phyloP scores from a whole-genome alignment of 1,139 yeast genomes.

The Hemisphaericaspora lyxosophila region DNA sequence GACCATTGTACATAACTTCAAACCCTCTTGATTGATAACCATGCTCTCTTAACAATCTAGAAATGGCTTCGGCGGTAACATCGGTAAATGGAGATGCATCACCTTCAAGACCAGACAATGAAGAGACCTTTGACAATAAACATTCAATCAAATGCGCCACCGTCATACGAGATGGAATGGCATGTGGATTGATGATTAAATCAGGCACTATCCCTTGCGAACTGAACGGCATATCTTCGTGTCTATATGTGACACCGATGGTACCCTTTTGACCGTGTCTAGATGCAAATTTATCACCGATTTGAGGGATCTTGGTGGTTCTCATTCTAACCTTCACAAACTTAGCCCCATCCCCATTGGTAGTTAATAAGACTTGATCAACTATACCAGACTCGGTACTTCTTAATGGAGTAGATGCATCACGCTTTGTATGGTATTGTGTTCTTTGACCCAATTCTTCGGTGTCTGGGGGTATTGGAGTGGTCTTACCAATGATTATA shows the following conservation, averaged over 20 bases:
- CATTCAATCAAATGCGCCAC: conserved; percentile 99
- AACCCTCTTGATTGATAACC: conserved; percentile 98
- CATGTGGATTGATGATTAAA: conserved; percentile 96
- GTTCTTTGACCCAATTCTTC: conserved; percentile 99
- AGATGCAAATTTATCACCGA: conserved; percentile 98
- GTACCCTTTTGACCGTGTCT: conserved; percentile 99
- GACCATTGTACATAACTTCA: conserved; percentile 98
- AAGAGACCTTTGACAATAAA: conserved; percentile 90
- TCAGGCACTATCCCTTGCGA: conserved; percentile 96
- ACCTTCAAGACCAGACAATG: conserved; percentile 95
- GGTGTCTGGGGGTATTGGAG: conserved; percentile 97
- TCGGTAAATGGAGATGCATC: conserved; percentile 99
- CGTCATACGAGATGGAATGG: conserved; percentile 99
- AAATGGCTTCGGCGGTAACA: conserved; percentile 95
- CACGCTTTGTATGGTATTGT: conserved; percentile 95
- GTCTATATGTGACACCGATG: conserved; percentile 96
- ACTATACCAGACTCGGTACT: conserved; percentile 98
- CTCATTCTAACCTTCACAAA: conserved; percentile 98
- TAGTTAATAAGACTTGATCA: conserved; percentile 93
- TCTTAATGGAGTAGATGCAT: conserved; percentile 96
- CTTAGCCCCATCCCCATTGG: conserved; percentile 96
- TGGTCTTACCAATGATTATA: conserved; percentile 96
- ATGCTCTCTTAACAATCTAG: conserved; percentile 85
- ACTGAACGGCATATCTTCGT: conserved; percentile 99
- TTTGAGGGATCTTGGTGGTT: conserved; percentile 96